Percentiles rank a stretch among this genome's conserved stretches.
Conservation (phyloP, 2,329 filamentous ascomycete genomes). For the Fusarium bulbicola region DNA sequence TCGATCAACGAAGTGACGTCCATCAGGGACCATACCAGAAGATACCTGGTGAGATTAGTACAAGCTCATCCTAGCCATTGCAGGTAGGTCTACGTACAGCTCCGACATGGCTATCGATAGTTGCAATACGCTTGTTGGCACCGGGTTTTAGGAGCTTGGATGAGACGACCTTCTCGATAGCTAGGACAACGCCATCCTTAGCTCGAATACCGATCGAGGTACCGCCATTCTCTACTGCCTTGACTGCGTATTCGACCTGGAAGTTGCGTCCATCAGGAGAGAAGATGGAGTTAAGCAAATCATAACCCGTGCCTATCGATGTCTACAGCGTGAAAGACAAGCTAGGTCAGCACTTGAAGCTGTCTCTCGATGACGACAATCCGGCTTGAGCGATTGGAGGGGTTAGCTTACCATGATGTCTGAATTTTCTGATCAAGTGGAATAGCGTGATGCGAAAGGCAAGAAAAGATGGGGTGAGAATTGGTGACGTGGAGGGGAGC, state of each 20-base stretch:
- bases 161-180: slow-evolving; percentile 94
- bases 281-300: slow-evolving; percentile 99
- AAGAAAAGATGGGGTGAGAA: slow-evolving; percentile 11
- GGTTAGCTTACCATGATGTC: slow-evolving; percentile 47
- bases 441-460: neutral
- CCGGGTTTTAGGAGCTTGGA: slow-evolving; percentile 95
- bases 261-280: slow-evolving; percentile 99
- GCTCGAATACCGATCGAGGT: slow-evolving; percentile 96
- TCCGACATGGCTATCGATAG: slow-evolving; percentile 91
- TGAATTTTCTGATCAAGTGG: slow-evolving; percentile 28
- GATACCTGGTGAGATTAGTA: slow-evolving; percentile 67
- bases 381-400: slow-evolving; percentile 6
- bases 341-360: slow-evolving; percentile 40
- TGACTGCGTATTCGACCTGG: slow-evolving; percentile 98
- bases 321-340: slow-evolving; percentile 67
- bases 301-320: slow-evolving; percentile 99
- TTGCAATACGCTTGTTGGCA: slow-evolving; percentile 97
- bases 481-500: slow-evolving; percentile 29
- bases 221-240: slow-evolving; percentile 97
- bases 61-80: neutral
- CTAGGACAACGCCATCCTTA: slow-evolving; percentile 96
- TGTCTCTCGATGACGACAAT: slow-evolving; percentile 38
- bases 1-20: slow-evolving; percentile 92
- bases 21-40: slow-evolving; percentile 93
- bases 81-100: slow-evolving; percentile 70